phyloP scores from a whole-genome alignment of 345 rosid species.

The Litchi chinensis region DNA sequence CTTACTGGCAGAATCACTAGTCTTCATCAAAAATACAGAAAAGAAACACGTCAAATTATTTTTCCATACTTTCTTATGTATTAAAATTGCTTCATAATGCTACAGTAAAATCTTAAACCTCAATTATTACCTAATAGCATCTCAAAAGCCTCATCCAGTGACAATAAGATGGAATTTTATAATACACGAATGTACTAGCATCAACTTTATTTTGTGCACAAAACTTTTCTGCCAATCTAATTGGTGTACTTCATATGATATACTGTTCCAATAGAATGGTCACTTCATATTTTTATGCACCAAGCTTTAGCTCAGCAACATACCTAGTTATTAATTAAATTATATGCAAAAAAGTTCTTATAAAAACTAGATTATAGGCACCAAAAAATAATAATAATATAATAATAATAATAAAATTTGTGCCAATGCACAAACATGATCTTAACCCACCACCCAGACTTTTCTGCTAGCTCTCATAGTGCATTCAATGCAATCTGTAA shows the following conservation, averaged over 20 bases:
- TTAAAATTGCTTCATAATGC: constrained; percentile 2
- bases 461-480: not conserved
- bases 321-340: not conserved
- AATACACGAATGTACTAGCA: not conserved
- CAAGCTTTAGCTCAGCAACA: not conserved
- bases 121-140: not conserved
- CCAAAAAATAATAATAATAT: too few species aligned
- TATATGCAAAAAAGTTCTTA: not conserved
- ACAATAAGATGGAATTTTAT: not conserved
- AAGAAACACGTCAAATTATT: not conserved
- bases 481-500: not conserved
- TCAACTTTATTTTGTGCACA: not conserved
- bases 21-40: not conserved
- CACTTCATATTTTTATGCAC: not conserved
- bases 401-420: not conserved
- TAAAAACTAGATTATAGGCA: not conserved
- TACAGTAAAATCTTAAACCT: not conserved
- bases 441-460: not conserved
- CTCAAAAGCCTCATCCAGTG: not conserved
- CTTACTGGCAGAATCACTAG: not conserved
- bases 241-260: not conserved
- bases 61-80: not conserved
- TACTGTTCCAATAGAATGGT: not conserved
- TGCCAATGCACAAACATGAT: not conserved
- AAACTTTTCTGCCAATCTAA: not conserved